These are phyloP conservation scores for Cercospora sojina DNA, from an alignment of 2,329 filamentous ascomycete species.

Conservation along the genomic window DNA sequence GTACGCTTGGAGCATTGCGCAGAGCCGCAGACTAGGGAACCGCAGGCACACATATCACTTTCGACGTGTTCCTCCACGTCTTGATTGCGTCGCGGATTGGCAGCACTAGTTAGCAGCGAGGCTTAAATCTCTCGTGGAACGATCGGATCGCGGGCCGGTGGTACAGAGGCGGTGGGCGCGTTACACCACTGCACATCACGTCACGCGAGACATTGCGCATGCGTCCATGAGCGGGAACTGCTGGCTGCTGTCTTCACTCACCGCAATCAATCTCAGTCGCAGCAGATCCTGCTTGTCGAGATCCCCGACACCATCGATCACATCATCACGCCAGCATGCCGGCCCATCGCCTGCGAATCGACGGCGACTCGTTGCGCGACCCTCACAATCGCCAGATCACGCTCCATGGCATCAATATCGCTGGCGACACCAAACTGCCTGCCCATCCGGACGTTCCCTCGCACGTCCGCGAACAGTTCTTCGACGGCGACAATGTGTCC, in stretches of 20 bases:
- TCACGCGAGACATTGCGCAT: neutral
- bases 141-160: neutral
- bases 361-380: slow-evolving; percentile 83
- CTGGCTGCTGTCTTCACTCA: neutral
- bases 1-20: neutral
- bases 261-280: neutral
- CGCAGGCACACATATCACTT: neutral
- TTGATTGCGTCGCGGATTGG: neutral
- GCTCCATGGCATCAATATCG: slow-evolving; percentile 90
- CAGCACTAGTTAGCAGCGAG: neutral
- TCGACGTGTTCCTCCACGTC: neutral
- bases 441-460: slow-evolving; percentile 78
- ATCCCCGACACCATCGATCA: neutral
- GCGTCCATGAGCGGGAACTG: neutral
- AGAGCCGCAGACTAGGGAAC: neutral
- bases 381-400: slow-evolving; percentile 77
- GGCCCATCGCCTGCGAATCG: slow-evolving; percentile 67
- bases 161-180: neutral
- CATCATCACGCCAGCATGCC: slow-evolving; percentile 17
- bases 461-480: slow-evolving; percentile 75
- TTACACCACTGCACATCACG: neutral
- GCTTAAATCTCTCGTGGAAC: neutral
- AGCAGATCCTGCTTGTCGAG: neutral
- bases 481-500: slow-evolving; percentile 85
- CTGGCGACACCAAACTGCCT: slow-evolving; percentile 86